Percentiles rank a stretch among this genome's conserved stretches.
phyloP scores from a whole-genome alignment of 2,329 filamentous ascomycete genomes.

The Sarocladium brachiariae region DNA sequence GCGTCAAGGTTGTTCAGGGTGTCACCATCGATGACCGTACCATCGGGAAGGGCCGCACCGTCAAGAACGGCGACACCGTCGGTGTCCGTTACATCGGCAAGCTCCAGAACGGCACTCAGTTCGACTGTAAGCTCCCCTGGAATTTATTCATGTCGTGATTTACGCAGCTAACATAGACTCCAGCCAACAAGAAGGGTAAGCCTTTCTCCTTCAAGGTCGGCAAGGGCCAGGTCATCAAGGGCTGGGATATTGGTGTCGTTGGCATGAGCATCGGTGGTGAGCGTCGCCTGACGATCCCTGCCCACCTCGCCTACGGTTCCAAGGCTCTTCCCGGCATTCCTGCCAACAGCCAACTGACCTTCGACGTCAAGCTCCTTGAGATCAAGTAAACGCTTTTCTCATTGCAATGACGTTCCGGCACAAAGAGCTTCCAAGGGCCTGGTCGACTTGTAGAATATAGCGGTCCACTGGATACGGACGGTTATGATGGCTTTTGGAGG shows the following conservation, averaged over 20 bases:
- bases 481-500: background rate
- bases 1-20: conserved; percentile 75
- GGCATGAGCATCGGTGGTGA: conserved; percentile 94
- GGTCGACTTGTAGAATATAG: conserved; percentile 9
- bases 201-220: conserved; percentile 96
- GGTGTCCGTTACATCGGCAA: conserved; percentile 98
- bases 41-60: conserved; percentile 72
- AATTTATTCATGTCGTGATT: conserved; percentile 28
- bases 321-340: conserved; percentile 79
- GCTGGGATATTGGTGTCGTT: conserved; percentile 90
- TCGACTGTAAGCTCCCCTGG: conserved; percentile 65
- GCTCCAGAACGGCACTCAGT: conserved; percentile 87
- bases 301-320: conserved; percentile 83
- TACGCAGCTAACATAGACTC: conserved; percentile 17
- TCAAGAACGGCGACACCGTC: conserved; percentile 85
- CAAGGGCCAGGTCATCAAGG: conserved; percentile 94
- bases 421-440: background rate
- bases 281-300: conserved; percentile 83
- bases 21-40: conserved; percentile 96
- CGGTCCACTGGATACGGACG: background rate
- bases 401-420: background rate
- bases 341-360: conserved; percentile 81
- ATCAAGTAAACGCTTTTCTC: conserved; percentile 58
- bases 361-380: conserved; percentile 82
- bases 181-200: conserved; percentile 98